Base-by-base conservation (phyloP, 2,329 filamentous ascomycete species). In the Curvularia verruculosa region DNA sequence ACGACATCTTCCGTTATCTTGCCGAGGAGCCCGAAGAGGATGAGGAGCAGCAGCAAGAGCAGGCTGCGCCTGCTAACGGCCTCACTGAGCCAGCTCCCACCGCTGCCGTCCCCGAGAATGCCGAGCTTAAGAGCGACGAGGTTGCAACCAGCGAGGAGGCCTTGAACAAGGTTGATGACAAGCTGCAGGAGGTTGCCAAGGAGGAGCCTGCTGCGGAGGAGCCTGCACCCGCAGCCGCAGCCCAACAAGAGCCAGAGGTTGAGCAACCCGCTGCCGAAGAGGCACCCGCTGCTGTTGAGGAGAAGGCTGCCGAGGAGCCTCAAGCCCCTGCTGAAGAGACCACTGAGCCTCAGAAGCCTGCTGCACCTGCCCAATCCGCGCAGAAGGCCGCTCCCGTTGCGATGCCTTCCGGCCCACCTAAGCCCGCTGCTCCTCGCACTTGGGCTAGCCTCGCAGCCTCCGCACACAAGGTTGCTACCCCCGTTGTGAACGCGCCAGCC, bases 1-100 rank as follows among this genome's bases (percentile, higher is more conserved):
- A 99, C 79, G 95, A 99, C 74, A 96, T 99, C 76, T 92, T 98
- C 82, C 87, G 95, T 69, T 98, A 96, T 79, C 88, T 99, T 65
- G 87, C 89, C 64, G 91, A 95, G 60, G 90, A 94, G 69, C 84
- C 84, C 40, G 92, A 97, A 59, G 91, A 87, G 67, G 83, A 86
- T 46, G 79, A 82, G 44, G 78, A 80, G 77, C 61, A 66, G 77
- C 61, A 66, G 12, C 69, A 76, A 55, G 68, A 76, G 18, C 72
- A 71, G 31, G 58, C 66, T 34, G 69, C 71, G 39, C 67, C 72
- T 12, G 68, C 75, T 49, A 75, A 73, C 49, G 78, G 75, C 48
- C 62, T 75, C 23, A 71, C 77, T 52, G 80, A 81, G 71, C 75
- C 79, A 36, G 72, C 73, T 7, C 70, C 75, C 8, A 75, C 76